Evolutionary conservation across 2,329 filamentous ascomycete genomes (phyloP).

Genomic region (Myriosclerotinia curreyana): DNA sequence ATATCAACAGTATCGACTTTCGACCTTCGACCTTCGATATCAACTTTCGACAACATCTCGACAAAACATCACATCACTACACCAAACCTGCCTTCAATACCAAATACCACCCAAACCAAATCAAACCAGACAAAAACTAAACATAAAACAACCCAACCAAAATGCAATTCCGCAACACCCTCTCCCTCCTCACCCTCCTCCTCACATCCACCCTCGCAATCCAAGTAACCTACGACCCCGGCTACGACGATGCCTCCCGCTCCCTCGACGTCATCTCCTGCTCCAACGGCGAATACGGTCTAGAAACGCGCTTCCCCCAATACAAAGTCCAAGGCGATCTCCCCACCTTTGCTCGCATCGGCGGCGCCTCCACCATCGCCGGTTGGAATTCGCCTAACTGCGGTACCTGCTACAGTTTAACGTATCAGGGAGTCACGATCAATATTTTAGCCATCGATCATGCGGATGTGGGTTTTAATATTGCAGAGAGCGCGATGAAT

Average conservation of each 20-base stretch:
- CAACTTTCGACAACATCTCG: constrained; percentile 2
- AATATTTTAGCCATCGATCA: constrained; percentile 56
- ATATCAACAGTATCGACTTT: constrained; percentile 4
- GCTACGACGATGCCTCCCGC: constrained; percentile 61
- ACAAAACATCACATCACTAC: constrained; percentile 1
- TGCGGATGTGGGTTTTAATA: constrained; percentile 52
- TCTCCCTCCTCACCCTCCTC: constrained; percentile 42
- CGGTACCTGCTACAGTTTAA: constrained; percentile 57
- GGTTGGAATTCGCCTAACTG: constrained; percentile 54
- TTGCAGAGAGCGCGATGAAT: constrained; percentile 55
- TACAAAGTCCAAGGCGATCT: constrained; percentile 52
- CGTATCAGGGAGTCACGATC: constrained; percentile 51
- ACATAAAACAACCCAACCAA: constrained; percentile 28
- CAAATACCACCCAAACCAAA: background rate
- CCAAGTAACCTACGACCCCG: constrained; percentile 68
- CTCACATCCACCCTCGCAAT: constrained; percentile 40
- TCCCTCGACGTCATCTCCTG: constrained; percentile 59
- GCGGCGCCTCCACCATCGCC: constrained; percentile 50
- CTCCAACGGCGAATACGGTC: constrained; percentile 65
- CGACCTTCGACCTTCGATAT: background rate
- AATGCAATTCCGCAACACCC: constrained; percentile 46
- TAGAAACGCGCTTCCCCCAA: constrained; percentile 49
- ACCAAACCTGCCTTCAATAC: background rate
- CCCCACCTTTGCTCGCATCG: constrained; percentile 53
- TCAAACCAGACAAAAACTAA: background rate